Conservation (phyloP, 805 yeast species). For the Suhomyces tanzawaensis region DNA sequence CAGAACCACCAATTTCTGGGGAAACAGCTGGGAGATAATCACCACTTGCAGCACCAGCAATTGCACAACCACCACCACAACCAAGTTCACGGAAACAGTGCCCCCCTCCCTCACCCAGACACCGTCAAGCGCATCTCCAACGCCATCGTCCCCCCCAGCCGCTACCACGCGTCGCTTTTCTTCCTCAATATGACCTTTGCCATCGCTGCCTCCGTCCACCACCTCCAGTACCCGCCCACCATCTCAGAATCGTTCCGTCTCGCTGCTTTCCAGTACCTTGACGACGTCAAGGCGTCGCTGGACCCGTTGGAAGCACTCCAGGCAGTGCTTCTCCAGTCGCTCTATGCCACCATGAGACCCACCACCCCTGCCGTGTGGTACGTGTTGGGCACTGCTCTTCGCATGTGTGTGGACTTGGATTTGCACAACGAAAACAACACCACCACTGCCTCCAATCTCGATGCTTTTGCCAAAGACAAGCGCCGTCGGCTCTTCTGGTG, state of each 20-base stretch:
- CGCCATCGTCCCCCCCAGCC: slow-evolving; percentile 43
- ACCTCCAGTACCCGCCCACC: slow-evolving; percentile 60
- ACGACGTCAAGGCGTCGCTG: slow-evolving; percentile 52
- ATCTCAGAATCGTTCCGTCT: slow-evolving; percentile 68
- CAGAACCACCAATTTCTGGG: too few relatives aligned
- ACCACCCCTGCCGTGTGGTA: slow-evolving; percentile 94
- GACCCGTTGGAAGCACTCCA: slow-evolving; percentile 73
- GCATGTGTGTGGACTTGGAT: slow-evolving; percentile 82
- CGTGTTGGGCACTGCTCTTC: slow-evolving; percentile 72
- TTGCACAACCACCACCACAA: slow-evolving; percentile 2
- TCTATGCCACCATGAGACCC: slow-evolving; percentile 84
- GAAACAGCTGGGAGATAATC: too few relatives aligned
- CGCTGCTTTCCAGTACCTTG: slow-evolving; percentile 60
- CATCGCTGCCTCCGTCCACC: slow-evolving; percentile 72
- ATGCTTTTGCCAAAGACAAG: slow-evolving; percentile 62
- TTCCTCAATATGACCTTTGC: slow-evolving; percentile 79
- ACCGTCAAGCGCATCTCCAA: slow-evolving; percentile 27
- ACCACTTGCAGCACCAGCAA: slow-evolving; percentile 3
- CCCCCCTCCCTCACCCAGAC: too few relatives aligned
- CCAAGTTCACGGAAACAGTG: too few relatives aligned
- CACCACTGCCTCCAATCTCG: slow-evolving; percentile 28
- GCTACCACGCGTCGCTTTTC: slow-evolving; percentile 55
- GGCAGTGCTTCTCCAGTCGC: slow-evolving; percentile 63
- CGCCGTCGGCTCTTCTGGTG: slow-evolving; percentile 75
- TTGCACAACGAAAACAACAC: slow-evolving; percentile 60